A percentile compares a stretch with the other conserved stretches of the same genome.
These are phyloP conservation scores for Paraphaeosphaeria sporulosa DNA, from an alignment of 2,329 filamentous ascomycete species.

Conservation along the genomic window DNA sequence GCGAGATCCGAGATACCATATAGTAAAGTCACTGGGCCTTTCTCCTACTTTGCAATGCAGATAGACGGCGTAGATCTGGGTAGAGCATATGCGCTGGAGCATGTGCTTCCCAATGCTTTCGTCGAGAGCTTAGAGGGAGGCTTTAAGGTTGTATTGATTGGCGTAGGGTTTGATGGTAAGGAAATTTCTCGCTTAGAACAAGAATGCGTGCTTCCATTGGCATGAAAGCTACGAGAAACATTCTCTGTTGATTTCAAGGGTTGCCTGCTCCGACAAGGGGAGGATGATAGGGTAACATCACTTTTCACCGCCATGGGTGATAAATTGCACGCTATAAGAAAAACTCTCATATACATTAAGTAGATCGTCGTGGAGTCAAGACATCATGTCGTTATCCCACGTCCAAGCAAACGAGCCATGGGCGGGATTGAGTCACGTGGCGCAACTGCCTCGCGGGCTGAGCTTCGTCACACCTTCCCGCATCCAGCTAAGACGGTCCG, in stretches of 20 bases:
- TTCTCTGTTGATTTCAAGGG: neutral
- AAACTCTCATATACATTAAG: too few relatives aligned
- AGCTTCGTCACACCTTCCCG: conserved; percentile 11
- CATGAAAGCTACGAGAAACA: neutral
- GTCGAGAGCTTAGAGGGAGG: conserved; percentile 19
- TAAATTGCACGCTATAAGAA: too few relatives aligned
- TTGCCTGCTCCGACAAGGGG: neutral
- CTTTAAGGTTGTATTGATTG: conserved; percentile 26
- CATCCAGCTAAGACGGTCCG: conserved; percentile 10
- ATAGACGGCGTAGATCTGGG: conserved; percentile 31
- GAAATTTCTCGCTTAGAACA: conserved; percentile 18
- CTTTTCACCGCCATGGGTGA: too few relatives aligned
- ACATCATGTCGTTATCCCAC: neutral
- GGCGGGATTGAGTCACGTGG: neutral
- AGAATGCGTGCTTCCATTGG: neutral
- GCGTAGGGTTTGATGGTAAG: conserved; percentile 41
- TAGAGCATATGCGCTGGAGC: conserved; percentile 42
- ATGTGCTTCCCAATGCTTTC: conserved; percentile 24
- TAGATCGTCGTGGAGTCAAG: neutral
- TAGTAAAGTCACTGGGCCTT: conserved; percentile 45
- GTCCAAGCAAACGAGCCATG: neutral
- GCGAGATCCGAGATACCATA: conserved; percentile 27
- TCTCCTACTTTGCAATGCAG: conserved; percentile 40
- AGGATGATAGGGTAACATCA: neutral
- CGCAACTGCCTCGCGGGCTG: neutral